Base-by-base conservation (phyloP, 2,329 filamentous ascomycete species). In the Ophiobolus disseminans region DNA sequence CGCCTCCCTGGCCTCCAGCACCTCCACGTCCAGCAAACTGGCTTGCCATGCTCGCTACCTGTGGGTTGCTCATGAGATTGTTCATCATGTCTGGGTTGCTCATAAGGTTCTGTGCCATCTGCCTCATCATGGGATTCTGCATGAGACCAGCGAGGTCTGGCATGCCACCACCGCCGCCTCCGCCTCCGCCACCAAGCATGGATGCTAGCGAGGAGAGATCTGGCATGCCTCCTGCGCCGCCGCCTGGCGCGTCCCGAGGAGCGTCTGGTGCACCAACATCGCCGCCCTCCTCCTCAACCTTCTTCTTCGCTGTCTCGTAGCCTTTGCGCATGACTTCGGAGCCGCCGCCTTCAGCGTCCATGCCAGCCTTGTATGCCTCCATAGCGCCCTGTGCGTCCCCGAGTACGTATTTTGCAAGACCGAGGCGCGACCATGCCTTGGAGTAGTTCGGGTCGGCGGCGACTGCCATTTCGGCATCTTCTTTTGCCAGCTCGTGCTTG, bases 261-360 rank as follows among this genome's bases (percentile, higher is more conserved):
- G 64, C 62, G 35, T 71, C 69, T 6, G 69, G 76, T 39, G 74
- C 75, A 40, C 80, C 78, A 46, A 83, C 81, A 46, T 81, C 82
- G 14, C 69, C 75, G n/a, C 70, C 86, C 66, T 93, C 84, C 75
- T 96, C 91, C 57, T 93, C 90, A 36, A 95, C 87, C 65, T 89
- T 85, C 66, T 86, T 86, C 82, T 89, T 94, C 43, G 92, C 93
- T 13, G 94, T 97, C 83, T 97, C 92, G 70, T 84, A 94, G 16
- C 94, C 94, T 78, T 93, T 95, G 81, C 91, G 93, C 94, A 97
- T 97, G 52, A 93, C 91, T 13, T 97, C 92, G 62, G 90, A 95
- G 53, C 94, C 94, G 44, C 94, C 94, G 41, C 94, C 93, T 76
- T 99, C 94, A 57, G 91, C 84, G 72, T 96, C 90, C 69, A 99